These are phyloP conservation scores for Mycosphaerella arachidis DNA, from an alignment of 2,329 filamentous ascomycete species.

Conservation along the genomic window DNA sequence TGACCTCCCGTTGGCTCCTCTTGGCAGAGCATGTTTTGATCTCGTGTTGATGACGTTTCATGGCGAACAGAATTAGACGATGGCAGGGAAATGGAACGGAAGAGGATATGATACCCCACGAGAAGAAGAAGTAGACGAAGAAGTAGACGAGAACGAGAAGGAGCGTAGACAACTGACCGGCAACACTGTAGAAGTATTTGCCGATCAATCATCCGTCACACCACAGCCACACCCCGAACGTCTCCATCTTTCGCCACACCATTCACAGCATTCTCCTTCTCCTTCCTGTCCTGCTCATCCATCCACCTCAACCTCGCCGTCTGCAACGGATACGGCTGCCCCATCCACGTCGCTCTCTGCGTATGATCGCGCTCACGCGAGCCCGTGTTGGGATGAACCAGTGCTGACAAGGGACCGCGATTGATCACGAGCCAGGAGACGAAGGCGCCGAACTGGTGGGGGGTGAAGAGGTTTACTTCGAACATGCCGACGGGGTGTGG, in stretches of 20 bases:
- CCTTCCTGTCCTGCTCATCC: neutral
- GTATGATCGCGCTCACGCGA: conserved; percentile 62
- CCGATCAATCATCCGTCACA: neutral
- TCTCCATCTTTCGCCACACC: neutral
- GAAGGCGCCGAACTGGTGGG: conserved; percentile 82
- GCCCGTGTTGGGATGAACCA: conserved; percentile 78
- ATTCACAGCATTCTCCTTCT: conserved; percentile 1
- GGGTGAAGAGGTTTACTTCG: conserved; percentile 83
- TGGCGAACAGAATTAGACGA: neutral
- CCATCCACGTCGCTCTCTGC: conserved; percentile 67
- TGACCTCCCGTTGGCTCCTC: no score
- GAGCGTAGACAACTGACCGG: neutral
- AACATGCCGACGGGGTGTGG: conserved; percentile 87
- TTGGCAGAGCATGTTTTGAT: neutral
- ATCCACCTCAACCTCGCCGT: conserved; percentile 45
- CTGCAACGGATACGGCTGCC: conserved; percentile 61
- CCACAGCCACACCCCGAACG: neutral
- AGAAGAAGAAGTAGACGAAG: no score
- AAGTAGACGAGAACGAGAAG: neutral
- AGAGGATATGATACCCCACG: neutral
- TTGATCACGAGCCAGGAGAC: conserved; percentile 79
- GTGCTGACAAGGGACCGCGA: conserved; percentile 70
- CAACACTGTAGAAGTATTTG: neutral
- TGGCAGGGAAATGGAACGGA: neutral
- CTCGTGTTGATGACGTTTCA: neutral